Base-by-base conservation (phyloP, 257 asterid species). In the Verbascum thapsus region DNA sequence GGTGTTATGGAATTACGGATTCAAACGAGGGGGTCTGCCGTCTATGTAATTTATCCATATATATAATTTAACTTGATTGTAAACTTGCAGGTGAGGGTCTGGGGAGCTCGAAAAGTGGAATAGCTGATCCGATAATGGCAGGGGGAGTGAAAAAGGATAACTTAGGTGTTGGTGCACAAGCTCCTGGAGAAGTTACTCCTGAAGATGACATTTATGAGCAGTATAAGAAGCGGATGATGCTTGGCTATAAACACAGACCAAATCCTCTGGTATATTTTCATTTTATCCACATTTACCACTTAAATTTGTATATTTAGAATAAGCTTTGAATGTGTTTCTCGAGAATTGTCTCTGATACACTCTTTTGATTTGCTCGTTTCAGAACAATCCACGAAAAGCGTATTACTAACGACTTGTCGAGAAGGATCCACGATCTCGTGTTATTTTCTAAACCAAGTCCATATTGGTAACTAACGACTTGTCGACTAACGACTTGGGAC, bases 191-290 rank as follows among this genome's bases (percentile, higher is more conserved):
- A 75, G 98, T 88, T n/a, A 74, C 77, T 8, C 59, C 96, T 17
- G 96, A 86, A 0, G 98, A 91, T 68, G 98, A 91, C 76, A 91
- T 91, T 32, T 91, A 91, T 26, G 96, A 91, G 75, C 96, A 91
- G 81, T 91, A 91, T 50, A 91, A 91, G 80, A 91, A 91, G 72
- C 87, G 96, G 26, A 91, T 91, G 96, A 91, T 91, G 96, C 91
- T 91, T 18, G 96, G 98, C 45, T 91, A 88, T 70, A 83, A 83
- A 6, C 69, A 88, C 80, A 76, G 98, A 63, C 98, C 98, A 49
- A 91, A 91, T 82, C 98, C 95, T 30, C 70, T 91, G 95, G 98
- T 87, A 85, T 9, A 59, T 50, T 42, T 39, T 19, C 30, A 10
- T 58, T 19, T 30, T 30, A 17, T 35, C 22, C 39, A 11, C 53